These are phyloP conservation scores for Rutstroemia sp. DNA, from an alignment of 2,329 filamentous ascomycete species.

Conservation along the genomic window DNA sequence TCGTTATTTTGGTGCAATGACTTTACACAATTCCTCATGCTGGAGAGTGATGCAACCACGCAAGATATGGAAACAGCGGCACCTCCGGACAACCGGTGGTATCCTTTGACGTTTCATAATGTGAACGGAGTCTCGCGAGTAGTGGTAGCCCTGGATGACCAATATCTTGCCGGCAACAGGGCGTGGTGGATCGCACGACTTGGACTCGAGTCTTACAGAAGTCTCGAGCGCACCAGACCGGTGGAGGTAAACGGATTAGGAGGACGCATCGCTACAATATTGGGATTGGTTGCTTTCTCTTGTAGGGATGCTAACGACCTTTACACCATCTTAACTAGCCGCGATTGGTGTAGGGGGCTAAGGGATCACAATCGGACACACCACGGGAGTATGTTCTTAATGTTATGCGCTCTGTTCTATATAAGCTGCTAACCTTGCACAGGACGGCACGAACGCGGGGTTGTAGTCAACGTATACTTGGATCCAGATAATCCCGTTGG, in stretches of 20 bases:
- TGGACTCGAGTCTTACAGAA: conserved; percentile 9
- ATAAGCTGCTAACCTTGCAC: neutral
- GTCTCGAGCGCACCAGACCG: neutral
- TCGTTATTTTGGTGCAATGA: conserved; percentile 19
- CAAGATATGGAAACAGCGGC: conserved; percentile 6
- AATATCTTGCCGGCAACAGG: conserved; percentile 10
- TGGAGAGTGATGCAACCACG: conserved; percentile 12
- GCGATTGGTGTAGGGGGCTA: conserved; percentile 17
- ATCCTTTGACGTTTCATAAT: conserved; percentile 15
- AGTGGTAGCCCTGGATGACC: conserved; percentile 1
- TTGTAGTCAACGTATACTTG: conserved; percentile 21
- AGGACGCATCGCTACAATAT: conserved; percentile 18
- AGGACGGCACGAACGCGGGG: conserved; percentile 16
- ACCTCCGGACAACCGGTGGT: conserved; percentile 14
- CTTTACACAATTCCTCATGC: conserved; percentile 16
- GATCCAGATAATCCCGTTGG: conserved; percentile 21
- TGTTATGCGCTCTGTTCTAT: neutral
- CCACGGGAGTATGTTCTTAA: conserved; percentile 16
- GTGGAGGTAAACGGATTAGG: conserved; percentile 11
- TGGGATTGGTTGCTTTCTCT: conserved; percentile 23
- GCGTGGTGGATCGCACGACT: conserved; percentile 15
- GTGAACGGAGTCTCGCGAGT: conserved; percentile 8
- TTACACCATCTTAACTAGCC: conserved; percentile 8
- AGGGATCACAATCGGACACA: conserved; percentile 14
- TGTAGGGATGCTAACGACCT: conserved; percentile 11